phyloP scores from a whole-genome alignment of 1,284 basidiomycete genomes.

The Chalciporus sp. region DNA sequence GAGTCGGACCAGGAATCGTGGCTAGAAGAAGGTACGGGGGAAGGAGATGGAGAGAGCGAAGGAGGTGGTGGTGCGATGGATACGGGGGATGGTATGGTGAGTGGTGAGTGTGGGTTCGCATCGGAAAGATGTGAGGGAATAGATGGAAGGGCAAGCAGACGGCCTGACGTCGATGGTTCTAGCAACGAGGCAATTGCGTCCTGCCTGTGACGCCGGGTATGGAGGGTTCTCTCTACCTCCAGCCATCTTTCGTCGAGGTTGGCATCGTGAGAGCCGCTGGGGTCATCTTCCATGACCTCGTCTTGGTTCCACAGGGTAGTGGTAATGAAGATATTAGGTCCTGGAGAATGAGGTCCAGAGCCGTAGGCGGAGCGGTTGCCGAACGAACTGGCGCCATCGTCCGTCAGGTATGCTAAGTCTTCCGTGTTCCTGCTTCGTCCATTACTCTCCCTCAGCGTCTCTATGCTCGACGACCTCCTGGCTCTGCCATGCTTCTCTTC shows the following conservation, averaged over 20 bases:
- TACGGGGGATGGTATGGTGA: slow-evolving; percentile 26
- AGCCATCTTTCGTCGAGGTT: slow-evolving; percentile 11
- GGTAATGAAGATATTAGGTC: slow-evolving; percentile 15
- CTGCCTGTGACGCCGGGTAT: slow-evolving; percentile 5
- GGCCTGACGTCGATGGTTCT: slow-evolving; percentile 5
- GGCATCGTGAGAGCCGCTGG: background rate
- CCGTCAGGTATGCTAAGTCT: slow-evolving; percentile 23
- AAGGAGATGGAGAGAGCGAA: slow-evolving; percentile 14
- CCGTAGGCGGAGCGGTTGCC: slow-evolving; percentile 16
- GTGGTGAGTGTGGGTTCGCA: slow-evolving; percentile 25
- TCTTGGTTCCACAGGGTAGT: slow-evolving; percentile 16
- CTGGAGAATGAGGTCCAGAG: slow-evolving; percentile 27
- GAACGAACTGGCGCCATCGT: slow-evolving; percentile 19
- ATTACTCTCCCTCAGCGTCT: slow-evolving; percentile 31
- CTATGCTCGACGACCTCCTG: slow-evolving; percentile 32
- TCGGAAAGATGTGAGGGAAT: slow-evolving; percentile 31
- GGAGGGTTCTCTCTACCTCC: slow-evolving; percentile 9
- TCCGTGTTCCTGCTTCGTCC: background rate
- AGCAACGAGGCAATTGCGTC: background rate
- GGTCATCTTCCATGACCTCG: slow-evolving; percentile 7
- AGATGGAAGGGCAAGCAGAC: slow-evolving; percentile 24
- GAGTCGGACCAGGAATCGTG: slow-evolving; percentile 4
- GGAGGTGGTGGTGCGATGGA: slow-evolving; percentile 17
- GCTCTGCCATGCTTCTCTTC: slow-evolving; percentile 40
- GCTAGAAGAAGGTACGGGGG: slow-evolving; percentile 1